Conservation (phyloP, 305 asterid genomes). For the Fraxinus greggii region DNA sequence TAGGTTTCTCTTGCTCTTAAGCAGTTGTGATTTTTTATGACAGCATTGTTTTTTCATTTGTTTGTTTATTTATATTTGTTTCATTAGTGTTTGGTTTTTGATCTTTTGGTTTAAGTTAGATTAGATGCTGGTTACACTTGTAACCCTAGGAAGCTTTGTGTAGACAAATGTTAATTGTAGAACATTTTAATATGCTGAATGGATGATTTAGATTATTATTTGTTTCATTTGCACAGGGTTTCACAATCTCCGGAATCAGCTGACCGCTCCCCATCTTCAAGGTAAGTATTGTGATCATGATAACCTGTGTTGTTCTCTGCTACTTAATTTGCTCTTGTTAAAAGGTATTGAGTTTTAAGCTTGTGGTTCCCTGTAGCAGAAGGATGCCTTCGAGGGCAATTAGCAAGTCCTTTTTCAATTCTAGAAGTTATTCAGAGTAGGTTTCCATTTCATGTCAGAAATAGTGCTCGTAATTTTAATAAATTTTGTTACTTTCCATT, state of each 20-base stretch:
- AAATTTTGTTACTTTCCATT: conserved; percentile 4
- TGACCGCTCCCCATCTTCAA: neutral
- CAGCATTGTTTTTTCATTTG: neutral
- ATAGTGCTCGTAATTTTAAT: neutral
- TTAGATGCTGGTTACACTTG: neutral
- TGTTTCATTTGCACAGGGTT: neutral
- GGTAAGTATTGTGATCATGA: neutral
- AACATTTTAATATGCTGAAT: neutral
- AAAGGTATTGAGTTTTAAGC: neutral
- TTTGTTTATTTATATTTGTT: neutral
- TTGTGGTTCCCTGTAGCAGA: conserved; percentile 33
- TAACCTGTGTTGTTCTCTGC: neutral
- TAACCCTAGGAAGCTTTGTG: neutral
- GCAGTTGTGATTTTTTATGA: neutral
- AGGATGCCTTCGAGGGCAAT: conserved; percentile 23
- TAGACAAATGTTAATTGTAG: neutral
- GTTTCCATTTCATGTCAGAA: neutral
- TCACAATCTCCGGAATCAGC: neutral
- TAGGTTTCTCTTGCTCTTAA: neutral
- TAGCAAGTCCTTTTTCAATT: neutral
- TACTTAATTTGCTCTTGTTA: neutral
- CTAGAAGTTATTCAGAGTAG: neutral
- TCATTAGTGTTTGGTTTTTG: neutral
- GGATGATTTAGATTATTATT: neutral
- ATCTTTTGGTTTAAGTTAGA: neutral